These are phyloP conservation scores for Solanum chiquidenum DNA, from an alignment of 257 asterid species.

Conservation along the genomic window DNA sequence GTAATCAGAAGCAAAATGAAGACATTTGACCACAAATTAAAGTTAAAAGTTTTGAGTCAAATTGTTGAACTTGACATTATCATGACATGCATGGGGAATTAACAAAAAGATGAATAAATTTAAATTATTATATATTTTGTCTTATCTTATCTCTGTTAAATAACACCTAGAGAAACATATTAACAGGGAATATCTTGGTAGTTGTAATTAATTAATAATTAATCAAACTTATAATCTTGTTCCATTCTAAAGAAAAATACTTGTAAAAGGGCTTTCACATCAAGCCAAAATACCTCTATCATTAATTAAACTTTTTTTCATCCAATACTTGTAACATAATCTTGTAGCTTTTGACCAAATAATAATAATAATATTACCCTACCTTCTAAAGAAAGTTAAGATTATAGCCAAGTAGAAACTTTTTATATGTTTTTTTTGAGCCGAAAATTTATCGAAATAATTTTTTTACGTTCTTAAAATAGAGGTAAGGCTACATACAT, in stretches of 20 bases:
- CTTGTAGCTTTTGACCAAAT: neutral
- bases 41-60: neutral
- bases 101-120: neutral
- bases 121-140: neutral
- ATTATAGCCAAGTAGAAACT: neutral
- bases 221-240: neutral
- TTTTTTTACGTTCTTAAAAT: neutral
- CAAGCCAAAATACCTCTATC: neutral
- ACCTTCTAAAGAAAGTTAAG: neutral
- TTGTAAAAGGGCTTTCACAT: neutral
- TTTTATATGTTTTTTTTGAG: no score
- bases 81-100: neutral
- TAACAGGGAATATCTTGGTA: slow-evolving; percentile 18
- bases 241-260: neutral
- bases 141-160: slow-evolving; percentile 11
- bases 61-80: neutral
- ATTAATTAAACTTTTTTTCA: neutral
- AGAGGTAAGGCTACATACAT: neutral
- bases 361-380: neutral
- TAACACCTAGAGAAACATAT: slow-evolving; percentile 27
- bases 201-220: neutral
- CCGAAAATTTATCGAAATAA: no score
- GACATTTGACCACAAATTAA: neutral
- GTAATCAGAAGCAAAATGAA: neutral
- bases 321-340: neutral